These are phyloP conservation scores for Dactylorhiza incarnata DNA, from an alignment of 106 monocot species.

Conservation along the genomic window DNA sequence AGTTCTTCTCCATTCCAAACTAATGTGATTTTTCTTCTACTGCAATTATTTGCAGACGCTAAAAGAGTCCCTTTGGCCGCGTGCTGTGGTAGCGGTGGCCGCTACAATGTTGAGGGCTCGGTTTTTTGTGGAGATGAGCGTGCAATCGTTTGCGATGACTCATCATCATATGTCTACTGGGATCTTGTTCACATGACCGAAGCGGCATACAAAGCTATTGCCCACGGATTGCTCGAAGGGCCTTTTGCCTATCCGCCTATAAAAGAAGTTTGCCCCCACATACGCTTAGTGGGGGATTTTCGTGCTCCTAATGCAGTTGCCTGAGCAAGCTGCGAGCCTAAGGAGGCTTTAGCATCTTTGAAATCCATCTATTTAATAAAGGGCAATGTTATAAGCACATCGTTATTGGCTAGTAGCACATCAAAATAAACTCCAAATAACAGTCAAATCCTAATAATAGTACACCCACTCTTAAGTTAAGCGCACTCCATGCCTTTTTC, in stretches of 20 bases:
- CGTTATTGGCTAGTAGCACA: too few relatives aligned
- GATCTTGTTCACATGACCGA: constrained; percentile 27
- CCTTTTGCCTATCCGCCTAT: constrained; percentile 3
- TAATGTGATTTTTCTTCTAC: not conserved
- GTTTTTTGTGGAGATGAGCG: constrained; percentile 6
- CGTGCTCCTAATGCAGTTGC: too few relatives aligned
- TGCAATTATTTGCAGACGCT: not conserved
- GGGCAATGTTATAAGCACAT: too few relatives aligned
- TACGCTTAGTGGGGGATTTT: not conserved
- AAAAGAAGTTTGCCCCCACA: not conserved
- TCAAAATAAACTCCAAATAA: too few relatives aligned
- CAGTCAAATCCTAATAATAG: too few relatives aligned
- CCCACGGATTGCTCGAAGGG: constrained; percentile 15
- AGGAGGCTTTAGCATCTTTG: too few relatives aligned
- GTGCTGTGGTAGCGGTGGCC: constrained; percentile 12
- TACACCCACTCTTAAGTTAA: too few relatives aligned
- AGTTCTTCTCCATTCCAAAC: too few relatives aligned
- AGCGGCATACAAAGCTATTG: constrained; percentile 12
- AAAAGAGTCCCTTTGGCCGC: not conserved
- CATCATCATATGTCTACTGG: constrained; percentile 18
- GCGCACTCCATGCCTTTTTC: too few relatives aligned
- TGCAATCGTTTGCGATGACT: constrained; percentile 10
- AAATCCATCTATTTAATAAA: too few relatives aligned
- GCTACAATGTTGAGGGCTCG: not conserved
- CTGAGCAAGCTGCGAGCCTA: too few relatives aligned